Percentiles rank a stretch among this genome's conserved stretches.
Conservation (phyloP, 2,329 filamentous ascomycete species). For the Arthroderma sp. region DNA sequence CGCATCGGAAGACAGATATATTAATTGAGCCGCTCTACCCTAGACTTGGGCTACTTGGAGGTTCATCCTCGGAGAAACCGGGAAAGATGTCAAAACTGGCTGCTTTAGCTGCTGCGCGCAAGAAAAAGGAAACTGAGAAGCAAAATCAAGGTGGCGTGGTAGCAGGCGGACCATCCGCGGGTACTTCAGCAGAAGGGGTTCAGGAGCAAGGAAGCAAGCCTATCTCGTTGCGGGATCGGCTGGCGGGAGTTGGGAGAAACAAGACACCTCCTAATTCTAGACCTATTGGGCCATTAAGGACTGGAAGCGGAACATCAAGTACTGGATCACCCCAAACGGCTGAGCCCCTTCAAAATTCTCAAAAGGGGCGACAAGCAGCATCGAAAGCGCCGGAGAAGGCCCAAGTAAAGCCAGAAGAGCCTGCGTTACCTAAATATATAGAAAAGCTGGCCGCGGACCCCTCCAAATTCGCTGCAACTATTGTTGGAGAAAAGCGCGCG, state of each 20-base stretch:
- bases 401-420: neutral
- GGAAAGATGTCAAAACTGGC: constrained; percentile 81
- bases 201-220: constrained; percentile 16
- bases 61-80: constrained; percentile 48
- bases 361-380: too few relatives aligned
- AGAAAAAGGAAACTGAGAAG: constrained; percentile 65
- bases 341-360: neutral
- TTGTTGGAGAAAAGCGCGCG: constrained; percentile 23
- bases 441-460: constrained; percentile 34
- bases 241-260: constrained; percentile 23
- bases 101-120: constrained; percentile 71
- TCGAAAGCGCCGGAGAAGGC: neutral
- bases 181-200: constrained; percentile 10
- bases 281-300: neutral
- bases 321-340: neutral
- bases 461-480: constrained; percentile 40
- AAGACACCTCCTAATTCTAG: neutral
- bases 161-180: neutral
- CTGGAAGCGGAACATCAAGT: neutral
- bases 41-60: constrained; percentile 63
- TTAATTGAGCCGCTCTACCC: constrained; percentile 50
- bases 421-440: neutral
- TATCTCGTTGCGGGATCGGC: constrained; percentile 30
- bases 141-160: constrained; percentile 15
- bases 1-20: constrained; percentile 49